Conservation (phyloP, 2,329 filamentous ascomycete species). For the Paraphoma chrysanthemicola region DNA sequence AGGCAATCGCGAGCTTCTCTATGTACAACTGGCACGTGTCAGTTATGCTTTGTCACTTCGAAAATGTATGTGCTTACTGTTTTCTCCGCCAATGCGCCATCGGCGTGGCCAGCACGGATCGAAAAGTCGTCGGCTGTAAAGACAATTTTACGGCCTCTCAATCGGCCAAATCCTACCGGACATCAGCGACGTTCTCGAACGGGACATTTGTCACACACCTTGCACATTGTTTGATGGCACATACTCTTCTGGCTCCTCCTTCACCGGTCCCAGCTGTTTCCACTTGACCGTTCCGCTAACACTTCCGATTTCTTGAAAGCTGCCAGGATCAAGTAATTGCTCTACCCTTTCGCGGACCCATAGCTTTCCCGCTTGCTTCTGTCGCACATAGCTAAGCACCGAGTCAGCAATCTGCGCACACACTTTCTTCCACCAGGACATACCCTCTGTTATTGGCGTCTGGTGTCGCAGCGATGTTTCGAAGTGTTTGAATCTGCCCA, state of each 20-base stretch:
- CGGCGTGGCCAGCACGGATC: constrained; percentile 68
- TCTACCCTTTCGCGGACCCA: constrained; percentile 70
- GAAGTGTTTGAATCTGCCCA: constrained; percentile 61
- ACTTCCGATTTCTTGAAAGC: constrained; percentile 67
- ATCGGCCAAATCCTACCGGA: constrained; percentile 53
- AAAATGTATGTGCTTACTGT: constrained; percentile 44
- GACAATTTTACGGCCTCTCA: constrained; percentile 62
- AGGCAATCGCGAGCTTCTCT: constrained; percentile 65
- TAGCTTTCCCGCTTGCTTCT: constrained; percentile 69
- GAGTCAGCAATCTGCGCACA: neutral
- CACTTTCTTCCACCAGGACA: neutral
- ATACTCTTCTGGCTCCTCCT: constrained; percentile 59
- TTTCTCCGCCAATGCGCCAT: constrained; percentile 65
- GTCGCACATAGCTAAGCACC: constrained; percentile 58
- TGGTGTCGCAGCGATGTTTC: constrained; percentile 62
- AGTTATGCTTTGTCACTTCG: constrained; percentile 8
- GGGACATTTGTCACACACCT: constrained; percentile 32
- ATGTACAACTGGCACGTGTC: constrained; percentile 57
- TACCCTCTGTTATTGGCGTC: constrained; percentile 59
- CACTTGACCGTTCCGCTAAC: constrained; percentile 66
- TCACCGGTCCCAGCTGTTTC: constrained; percentile 55
- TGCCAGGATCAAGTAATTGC: constrained; percentile 62
- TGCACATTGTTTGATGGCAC: constrained; percentile 70
- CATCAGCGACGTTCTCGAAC: constrained; percentile 3
- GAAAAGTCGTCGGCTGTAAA: constrained; percentile 71